Conservation (phyloP, 1,284 basidiomycete species). For the Acaromyces ingoldii region DNA sequence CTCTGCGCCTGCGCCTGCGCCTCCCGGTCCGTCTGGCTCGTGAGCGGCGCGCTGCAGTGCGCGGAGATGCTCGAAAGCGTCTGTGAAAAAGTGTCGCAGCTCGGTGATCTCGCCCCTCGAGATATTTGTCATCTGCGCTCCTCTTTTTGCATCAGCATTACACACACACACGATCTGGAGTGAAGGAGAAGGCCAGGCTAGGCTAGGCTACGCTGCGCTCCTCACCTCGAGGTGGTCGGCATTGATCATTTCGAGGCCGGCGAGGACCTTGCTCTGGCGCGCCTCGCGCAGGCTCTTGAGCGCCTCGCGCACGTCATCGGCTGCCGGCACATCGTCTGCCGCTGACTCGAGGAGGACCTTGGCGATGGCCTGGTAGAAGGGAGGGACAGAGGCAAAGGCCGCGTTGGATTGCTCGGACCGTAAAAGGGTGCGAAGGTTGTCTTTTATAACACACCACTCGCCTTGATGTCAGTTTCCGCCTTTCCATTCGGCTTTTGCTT, state of each 20-base stretch:
- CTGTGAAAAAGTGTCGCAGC: constrained; percentile 40
- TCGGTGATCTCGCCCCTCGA: constrained; percentile 45
- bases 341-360: constrained; percentile 86
- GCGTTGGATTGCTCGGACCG: constrained; percentile 9
- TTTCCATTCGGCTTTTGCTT: no score
- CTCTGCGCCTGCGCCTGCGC: background rate
- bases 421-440: no score
- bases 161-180: constrained; percentile 2
- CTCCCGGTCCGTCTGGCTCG: constrained; percentile 4
- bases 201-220: constrained; percentile 8
- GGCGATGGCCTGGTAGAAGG: constrained; percentile 79
- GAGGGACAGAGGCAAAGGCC: constrained; percentile 53
- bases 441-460: background rate
- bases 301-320: constrained; percentile 73
- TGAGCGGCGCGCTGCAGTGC: constrained; percentile 9
- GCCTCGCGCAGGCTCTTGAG: constrained; percentile 92
- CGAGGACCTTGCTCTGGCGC: constrained; percentile 83
- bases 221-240: constrained; percentile 65
- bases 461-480: no score
- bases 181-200: background rate
- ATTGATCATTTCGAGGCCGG: constrained; percentile 62
- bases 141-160: constrained; percentile 66
- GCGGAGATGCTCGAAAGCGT: constrained; percentile 38
- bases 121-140: constrained; percentile 60
- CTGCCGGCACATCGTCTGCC: constrained; percentile 75